Evolutionary conservation across 192 early-diverging fungal genomes (phyloP), one percentile per base, ranked within the genome.

Genomic region (Irineochytrium annulatum): DNA sequence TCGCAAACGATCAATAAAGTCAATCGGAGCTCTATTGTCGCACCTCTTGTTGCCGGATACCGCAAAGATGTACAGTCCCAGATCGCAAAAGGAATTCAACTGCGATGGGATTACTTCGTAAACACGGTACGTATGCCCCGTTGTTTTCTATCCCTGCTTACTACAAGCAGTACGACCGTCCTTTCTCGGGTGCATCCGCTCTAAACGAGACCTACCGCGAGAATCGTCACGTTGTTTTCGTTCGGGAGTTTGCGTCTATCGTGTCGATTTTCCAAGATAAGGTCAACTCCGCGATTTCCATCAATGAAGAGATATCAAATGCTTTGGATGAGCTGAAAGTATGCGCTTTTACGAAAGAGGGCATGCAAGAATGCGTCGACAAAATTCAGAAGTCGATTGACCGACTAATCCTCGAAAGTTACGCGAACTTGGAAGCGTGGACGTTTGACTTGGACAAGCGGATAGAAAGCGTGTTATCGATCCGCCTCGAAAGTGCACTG

Each of bases 231-330:
- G 87, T 94, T 1, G 79, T 80, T 46, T 99, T 95, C 82, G 97
- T 99, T 17, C 83, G 91, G 45, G 94, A 97, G 55, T 95, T 98
- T 76, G 91, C 93, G 1, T 77, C 80, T 4, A 80, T 85, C 2
- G 93, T 99, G 0, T 85, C 89, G 17, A 73, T 87, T n/a, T 97
- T 94, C 79, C 94, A 97, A 72, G 95, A 98, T 45, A 98, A 98
- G 69, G 90, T 91, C 13, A 89, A 88, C 60, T 66, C 84, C 1
- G 81, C 95, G 37, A 87, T 98, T 30, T 35, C 76, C 19, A 84
- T 91, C 43, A 85, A 90, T 66, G 91, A 91, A 46, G 87, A 92
- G 41, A 92, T 98, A 39, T 80, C 84, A 31, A 70, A 78, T 20
- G 70, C 81, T 19, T 82, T 96, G n/a, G 88, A 88, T 16, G 93